Base-by-base conservation (phyloP, 2,329 filamentous ascomycete species). In the Monosporascus sp. region DNA sequence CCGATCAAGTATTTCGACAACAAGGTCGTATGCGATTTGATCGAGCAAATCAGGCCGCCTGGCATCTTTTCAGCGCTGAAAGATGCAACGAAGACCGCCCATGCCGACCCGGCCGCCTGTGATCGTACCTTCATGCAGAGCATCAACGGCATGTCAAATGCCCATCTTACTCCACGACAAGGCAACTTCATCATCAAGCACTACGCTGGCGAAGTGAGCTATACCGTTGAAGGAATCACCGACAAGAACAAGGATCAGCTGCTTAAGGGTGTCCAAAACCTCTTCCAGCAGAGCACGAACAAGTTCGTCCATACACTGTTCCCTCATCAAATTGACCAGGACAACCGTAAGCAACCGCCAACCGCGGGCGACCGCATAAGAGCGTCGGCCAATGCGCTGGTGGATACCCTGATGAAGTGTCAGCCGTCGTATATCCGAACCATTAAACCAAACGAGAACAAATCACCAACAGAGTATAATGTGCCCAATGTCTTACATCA, bases 1-100 rank as follows among this genome's bases (percentile, higher is more conserved):
- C 94, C 94, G 2, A 99, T 99, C 79, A 95, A 94, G 65, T 99
- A 97, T 73, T 99, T 97, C 64, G 94, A 99, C 73, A 99, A 99
- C 80, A 97, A 97, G 78, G 87, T 99, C 47, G 94, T 99, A 53
- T 99, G 94, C 69, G 94, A 97, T 56, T 72, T 99, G 65, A 99
- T 99, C 61, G 94, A 99, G 71, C 89, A 95, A 67, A 84, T 88
- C 67, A 80, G 92, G 51, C 94, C 94, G 6, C 88, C 90, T 1
- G 94, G 94, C 65, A 85, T 99, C 46, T 97, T 99, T 67, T 94
- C 94, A 6, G 92, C 92, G 4, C 77, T 99, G 74, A 99, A 99
- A 69, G 94, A 99, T 73, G 94, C 94, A 47, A 97, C 94, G 59
- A 96, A 95, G 63, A 97, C 94, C n/a, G 94, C 94, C 5, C 92